Base-by-base conservation (phyloP, 176 grass and related monocot genomes). In the Urochloa ruziziensis region DNA sequence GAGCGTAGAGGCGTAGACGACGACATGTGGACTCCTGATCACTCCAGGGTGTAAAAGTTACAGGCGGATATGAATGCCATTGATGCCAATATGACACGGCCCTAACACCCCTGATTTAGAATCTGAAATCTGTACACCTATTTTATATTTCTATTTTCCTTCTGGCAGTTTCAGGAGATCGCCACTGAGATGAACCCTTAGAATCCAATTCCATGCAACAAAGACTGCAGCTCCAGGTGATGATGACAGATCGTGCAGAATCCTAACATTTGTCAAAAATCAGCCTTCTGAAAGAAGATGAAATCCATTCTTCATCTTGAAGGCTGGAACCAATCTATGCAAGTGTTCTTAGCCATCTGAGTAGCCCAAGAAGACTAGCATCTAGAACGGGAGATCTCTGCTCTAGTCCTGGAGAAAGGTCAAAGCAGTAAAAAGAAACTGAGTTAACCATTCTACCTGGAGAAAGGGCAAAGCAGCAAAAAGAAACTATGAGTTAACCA, bases 371-470 rank as follows among this genome's bases (percentile, higher is more conserved):
- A 88, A 97, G 92, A 48, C 87, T 92, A 25, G 83, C 82, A 84
- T 97, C 94, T 70, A 97, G 88, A 77, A 92, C 61, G 11, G 91
- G 89, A 64, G 90, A 97, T 86, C 37, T 92, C 88, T 97, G 84
- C 64, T 97, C 94, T 28, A 97, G 83, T 60, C 92, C 94, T 97
- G 91, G 7, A 48, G 67, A 10, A 68, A 71, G 59, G 78, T 2
- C n/a, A 83, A 70, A 77, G 30, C 35, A 64, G 29, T 39, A 53
- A 77, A 70, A 39, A 27, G n/a, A n/a, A n/a, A n/a, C n/a, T n/a
- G n/a, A n/a, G n/a, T n/a, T n/a, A n/a, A n/a, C n/a, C n/a, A n/a
- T n/a, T n/a, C n/a, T n/a, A n/a, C n/a, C n/a, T n/a, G n/a, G n/a
- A n/a, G n/a, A n/a, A n/a, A n/a, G n/a, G n/a, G n/a, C n/a, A n/a